Base-by-base conservation (phyloP, 2,329 filamentous ascomycete genomes). In the Ceratocystis ficicola region DNA sequence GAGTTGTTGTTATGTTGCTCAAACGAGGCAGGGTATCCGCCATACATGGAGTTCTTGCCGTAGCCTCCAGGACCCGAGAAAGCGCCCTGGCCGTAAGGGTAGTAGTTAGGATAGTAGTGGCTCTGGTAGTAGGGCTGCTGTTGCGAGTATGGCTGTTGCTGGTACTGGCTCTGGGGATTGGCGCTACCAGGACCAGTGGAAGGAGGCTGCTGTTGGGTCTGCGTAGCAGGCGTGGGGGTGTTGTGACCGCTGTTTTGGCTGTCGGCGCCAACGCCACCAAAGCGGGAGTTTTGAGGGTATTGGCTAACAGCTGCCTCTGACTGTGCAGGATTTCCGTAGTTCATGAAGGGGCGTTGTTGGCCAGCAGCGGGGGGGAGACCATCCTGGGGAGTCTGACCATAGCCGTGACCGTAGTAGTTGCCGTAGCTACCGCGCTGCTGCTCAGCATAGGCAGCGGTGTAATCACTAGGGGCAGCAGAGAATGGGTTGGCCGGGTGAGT, bases 221-320 rank as follows among this genome's bases (percentile, higher is more conserved):
- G 82, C 10, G 77, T 77, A 50, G 86, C 81, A 32, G 92, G 91
- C 77, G 95, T 94, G 44, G 93, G 92, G 1, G 92, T 96, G 72
- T 88, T 93, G 75, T 94, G 88, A 57, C 91, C 93, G 74, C 90
- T 96, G 78, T 87, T 90, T 72, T 91, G 89, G 68, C 83, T 82
- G 65, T 95, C 90, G 69, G 84, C 80, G 68, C 81, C 77, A 36
- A 79, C 78, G 69, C 77, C 78, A 36, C 81, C 80, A 57, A 86
- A 86, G 64, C 85, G 82, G 3, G 83, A 81, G 69, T 81, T 89
- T 74, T 92, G 89, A 48, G 87, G 85, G 74, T 90, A 91, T 72
- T 81, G 86, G 78, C 80, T 84, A 57, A 57, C 22, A 72, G 81
- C 78, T 73, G 81, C 86, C 74, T 84, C 84, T 77, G 73, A 83